Base-by-base conservation (phyloP, 1,139 yeast species). In the Protomyces lactucae-debilis region DNA sequence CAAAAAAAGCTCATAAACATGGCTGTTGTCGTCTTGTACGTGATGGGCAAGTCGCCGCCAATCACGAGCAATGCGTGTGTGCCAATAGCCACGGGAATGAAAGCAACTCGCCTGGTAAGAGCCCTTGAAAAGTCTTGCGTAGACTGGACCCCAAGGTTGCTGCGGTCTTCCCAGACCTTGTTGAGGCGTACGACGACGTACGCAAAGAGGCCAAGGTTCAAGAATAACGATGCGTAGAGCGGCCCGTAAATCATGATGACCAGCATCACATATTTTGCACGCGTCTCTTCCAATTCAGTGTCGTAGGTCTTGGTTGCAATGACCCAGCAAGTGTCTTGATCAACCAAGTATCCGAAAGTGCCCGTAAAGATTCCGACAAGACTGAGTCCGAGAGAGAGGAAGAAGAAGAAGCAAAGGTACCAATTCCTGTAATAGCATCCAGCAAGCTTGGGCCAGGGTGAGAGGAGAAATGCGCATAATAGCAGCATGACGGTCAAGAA, bases 301-400 rank as follows among this genome's bases (percentile, higher is more conserved):
- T 12, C 16, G 16, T 25, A n/a, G 28, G 23, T 16, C 10, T 37
- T 12, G 12, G 36, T 10, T 6, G 61, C 21, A 4, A 48, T 10
- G 39, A 57, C 45, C 61, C 61, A 57, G 39, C 61, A 57, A 14
- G 61, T 57, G n/a, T 57, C 18, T 37, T 51, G 61, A 2, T 57
- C 61, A 5, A 12, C 35, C 16, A 36, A 14, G 32, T 39, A 57
- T 2, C 55, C 61, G 37, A 10, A 57, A 10, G 45, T 21, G 21
- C 32, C 23, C 5, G 36, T 43, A 16, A 52, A 10, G 46, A 51
- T 21, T 3, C 61, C 61, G 8, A 48, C 55, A 10, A 54, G 28
- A 4, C 61, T 54, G 16, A 57, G 55, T 9, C 55, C 61, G 4
- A 51, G 23, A 6, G 55, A 21, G 39, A 36, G 21, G 52, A 37